A percentile compares a stretch with the other conserved stretches of the same genome.
Conservation (phyloP, 257 asterid species). For the Gentiana straminea region DNA sequence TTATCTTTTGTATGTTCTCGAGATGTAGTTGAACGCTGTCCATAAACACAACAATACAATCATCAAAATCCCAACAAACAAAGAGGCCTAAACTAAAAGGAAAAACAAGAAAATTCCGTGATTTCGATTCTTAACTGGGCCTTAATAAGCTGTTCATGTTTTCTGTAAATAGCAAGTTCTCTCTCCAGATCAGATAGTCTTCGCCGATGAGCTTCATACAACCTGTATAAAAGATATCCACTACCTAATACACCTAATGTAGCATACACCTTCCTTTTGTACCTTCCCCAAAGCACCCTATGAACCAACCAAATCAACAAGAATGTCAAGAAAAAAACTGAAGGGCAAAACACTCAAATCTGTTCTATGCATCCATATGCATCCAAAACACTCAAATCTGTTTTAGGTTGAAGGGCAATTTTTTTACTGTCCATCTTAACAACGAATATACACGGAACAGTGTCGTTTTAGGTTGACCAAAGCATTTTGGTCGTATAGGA, state of each 20-base stretch:
- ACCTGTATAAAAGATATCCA: constrained; percentile 72
- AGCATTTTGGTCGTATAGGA: too few species aligned
- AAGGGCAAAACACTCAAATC: too few species aligned
- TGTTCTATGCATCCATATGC: too few species aligned
- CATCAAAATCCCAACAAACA: constrained; percentile 2
- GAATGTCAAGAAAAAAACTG: background rate
- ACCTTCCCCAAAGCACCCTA: constrained; percentile 91
- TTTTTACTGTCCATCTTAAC: too few species aligned
- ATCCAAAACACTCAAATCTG: too few species aligned
- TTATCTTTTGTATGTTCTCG: constrained; percentile 65
- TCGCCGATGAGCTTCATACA: constrained; percentile 52
- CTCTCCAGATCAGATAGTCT: constrained; percentile 62
- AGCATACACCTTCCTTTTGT: constrained; percentile 74
- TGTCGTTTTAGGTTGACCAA: too few species aligned
- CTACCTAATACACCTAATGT: constrained; percentile 80
- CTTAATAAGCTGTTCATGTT: constrained; percentile 63
- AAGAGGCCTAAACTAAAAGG: constrained; percentile 6
- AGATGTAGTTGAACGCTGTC: constrained; percentile 75
- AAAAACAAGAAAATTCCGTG: constrained; percentile 4
- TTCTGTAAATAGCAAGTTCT: constrained; percentile 49
- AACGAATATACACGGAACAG: too few species aligned
- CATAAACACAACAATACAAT: constrained; percentile 2
- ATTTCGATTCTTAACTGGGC: constrained; percentile 56
- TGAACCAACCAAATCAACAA: constrained; percentile 1
- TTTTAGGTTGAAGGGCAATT: too few species aligned